Percentiles rank a stretch among this genome's conserved stretches.
Evolutionary conservation across 163 green algal genomes (phyloP).

Genomic region (Scenedesmus sp.): DNA sequence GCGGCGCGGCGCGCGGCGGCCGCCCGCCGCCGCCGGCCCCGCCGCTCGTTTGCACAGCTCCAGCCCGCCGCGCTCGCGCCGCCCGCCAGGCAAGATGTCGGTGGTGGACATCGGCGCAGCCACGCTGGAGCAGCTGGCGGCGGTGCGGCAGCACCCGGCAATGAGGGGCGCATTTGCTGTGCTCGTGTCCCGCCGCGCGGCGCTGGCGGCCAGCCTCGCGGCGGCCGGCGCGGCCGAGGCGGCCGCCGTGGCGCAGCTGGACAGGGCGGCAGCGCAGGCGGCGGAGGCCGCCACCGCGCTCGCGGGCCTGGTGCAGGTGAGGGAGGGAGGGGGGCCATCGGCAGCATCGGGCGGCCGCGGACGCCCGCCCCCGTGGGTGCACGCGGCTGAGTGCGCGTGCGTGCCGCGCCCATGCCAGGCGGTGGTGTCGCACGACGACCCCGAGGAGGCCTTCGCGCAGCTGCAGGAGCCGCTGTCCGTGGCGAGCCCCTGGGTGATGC

Average conservation of each 20-base stretch:
- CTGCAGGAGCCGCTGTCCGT: constrained; percentile 32
- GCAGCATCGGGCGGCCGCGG: too few species aligned
- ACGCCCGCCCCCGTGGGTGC: too few species aligned
- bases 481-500: constrained; percentile 53
- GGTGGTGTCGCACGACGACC: constrained; percentile 24
- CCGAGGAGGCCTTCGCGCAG: constrained; percentile 35
- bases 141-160: constrained; percentile 13
- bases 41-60: too few species aligned
- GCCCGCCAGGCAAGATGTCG: constrained; percentile 41
- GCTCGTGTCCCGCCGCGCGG: constrained; percentile 11
- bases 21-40: background rate
- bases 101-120: constrained; percentile 14
- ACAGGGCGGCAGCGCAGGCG: constrained; percentile 6
- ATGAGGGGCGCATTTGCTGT: constrained; percentile 15
- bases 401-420: too few species aligned
- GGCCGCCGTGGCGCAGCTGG: background rate
- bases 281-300: background rate
- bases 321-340: background rate
- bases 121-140: constrained; percentile 21
- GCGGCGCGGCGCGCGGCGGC: background rate
- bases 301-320: constrained; percentile 6
- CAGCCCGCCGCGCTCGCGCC: too few species aligned
- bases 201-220: background rate
- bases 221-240: background rate
- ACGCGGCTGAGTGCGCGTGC: too few species aligned